These are phyloP conservation scores for Aspergillus conjunctus DNA, from an alignment of 495 filamentous ascomycete species.

Conservation along the genomic window DNA sequence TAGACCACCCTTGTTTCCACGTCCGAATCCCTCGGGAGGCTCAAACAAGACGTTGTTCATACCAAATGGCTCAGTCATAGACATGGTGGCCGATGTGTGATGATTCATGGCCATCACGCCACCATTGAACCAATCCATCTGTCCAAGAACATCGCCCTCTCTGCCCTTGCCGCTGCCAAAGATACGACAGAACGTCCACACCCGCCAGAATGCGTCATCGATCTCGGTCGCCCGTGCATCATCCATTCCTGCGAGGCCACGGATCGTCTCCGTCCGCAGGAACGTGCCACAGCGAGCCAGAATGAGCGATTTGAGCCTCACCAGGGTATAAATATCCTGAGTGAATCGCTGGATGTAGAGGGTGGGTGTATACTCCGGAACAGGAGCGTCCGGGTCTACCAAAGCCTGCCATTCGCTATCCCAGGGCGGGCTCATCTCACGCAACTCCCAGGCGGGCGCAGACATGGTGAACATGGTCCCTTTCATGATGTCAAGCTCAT, in stretches of 20 bases:
- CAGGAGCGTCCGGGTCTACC: conserved; percentile 48
- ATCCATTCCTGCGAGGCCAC: conserved; percentile 55
- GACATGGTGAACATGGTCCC: conserved; percentile 57
- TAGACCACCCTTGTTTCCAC: conserved; percentile 59
- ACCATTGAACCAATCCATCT: conserved; percentile 67
- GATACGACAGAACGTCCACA: conserved; percentile 71
- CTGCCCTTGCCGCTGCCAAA: conserved; percentile 62
- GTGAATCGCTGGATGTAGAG: conserved; percentile 59
- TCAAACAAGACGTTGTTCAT: conserved; percentile 57
- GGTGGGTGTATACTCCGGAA: conserved; percentile 59
- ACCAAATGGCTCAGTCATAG: conserved; percentile 51
- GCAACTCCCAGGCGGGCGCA: conserved; percentile 66
- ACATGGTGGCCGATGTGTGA: conserved; percentile 31
- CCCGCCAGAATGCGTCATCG: conserved; percentile 68
- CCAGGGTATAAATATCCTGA: conserved; percentile 60
- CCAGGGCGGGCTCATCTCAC: conserved; percentile 63
- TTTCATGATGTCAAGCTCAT: conserved; percentile 60
- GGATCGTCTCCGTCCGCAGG: conserved; percentile 59
- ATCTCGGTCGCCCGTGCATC: conserved; percentile 53
- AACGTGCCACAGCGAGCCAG: conserved; percentile 60
- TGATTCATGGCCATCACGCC: conserved; percentile 50
- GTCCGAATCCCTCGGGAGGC: conserved; percentile 59
- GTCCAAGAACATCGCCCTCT: conserved; percentile 63
- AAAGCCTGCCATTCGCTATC: conserved; percentile 45
- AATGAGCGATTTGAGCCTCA: conserved; percentile 61